Base-by-base conservation (phyloP, 176 grass and related monocot genomes). In the Avena atlantica region DNA sequence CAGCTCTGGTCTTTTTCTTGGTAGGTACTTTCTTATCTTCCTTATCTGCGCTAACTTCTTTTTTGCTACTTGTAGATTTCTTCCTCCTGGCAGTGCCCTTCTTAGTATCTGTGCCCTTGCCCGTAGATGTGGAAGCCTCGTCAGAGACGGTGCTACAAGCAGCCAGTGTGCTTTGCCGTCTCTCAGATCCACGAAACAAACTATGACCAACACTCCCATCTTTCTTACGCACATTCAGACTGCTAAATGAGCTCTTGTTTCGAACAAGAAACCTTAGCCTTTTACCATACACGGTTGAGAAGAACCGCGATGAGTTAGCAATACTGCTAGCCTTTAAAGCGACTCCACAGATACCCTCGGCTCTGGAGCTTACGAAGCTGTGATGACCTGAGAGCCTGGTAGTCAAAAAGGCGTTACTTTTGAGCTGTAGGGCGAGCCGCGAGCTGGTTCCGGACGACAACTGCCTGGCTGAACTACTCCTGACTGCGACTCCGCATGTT, bases 381-480 rank as follows among this genome's bases (percentile, higher is more conserved):
- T 14, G 3, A 25, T 49, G 90, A 79, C 74, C 60, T 20, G 81
- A 79, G 83, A 84, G 87, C 84, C 85, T 77, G 27, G 82, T 74
- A 90, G 91, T 88, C 79, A 88, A 92, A 89, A 86, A 89, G 36
- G 81, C 37, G 78, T 78, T 78, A 72, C 81, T 79, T 79, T 93
- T 89, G 36, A 84, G 86, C 34, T 89, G 86, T 51, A 84, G 57
- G 79, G 76, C 60, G 49, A 93, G 36, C 44, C 44, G 67, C 60
- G 83, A 84, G 85, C 53, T 45, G 37, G 74, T 81, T 58, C 70
- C 78, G 53, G 51, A 72, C 80, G 75, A 80, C 5, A 84, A 25
- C 25, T 80, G 42, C 87, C 66, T 88, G 51, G 88, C 52, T 78
- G 85, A 82, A 83, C 65, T 90, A 82, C 70, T 84, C 40, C 82